These are phyloP conservation scores for Leccinellum albellum DNA, from an alignment of 768 basidiomycete genomes.

Conservation along the genomic window DNA sequence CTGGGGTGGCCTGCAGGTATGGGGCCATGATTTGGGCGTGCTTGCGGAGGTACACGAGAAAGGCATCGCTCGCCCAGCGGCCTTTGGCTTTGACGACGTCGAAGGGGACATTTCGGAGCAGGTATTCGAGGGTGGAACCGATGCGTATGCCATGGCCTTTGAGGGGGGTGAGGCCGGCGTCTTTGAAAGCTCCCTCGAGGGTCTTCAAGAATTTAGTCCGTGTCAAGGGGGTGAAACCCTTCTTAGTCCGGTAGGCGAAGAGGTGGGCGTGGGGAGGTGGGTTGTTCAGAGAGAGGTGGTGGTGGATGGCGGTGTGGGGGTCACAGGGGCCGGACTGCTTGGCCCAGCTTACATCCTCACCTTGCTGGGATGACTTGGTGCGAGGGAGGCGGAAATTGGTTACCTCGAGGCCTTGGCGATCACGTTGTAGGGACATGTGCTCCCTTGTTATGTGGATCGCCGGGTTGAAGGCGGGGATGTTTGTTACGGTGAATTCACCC, in stretches of 20 bases:
- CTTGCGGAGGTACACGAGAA: neutral
- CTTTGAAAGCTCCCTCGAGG: neutral
- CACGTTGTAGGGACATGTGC: neutral
- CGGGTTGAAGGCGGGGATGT: neutral
- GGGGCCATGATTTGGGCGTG: neutral
- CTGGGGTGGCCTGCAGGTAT: neutral
- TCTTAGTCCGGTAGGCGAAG: neutral
- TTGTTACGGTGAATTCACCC: neutral
- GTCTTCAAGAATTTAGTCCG: neutral
- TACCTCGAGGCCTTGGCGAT: neutral
- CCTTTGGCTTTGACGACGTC: neutral
- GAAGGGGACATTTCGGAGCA: neutral
- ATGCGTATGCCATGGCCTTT: neutral
- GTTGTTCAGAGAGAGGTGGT: neutral
- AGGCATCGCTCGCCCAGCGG: neutral
- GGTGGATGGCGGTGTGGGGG: neutral
- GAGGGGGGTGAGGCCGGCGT: neutral
- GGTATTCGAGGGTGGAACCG: neutral
- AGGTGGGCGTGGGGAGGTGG: neutral
- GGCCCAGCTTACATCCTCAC: neutral
- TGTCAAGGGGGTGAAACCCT: neutral
- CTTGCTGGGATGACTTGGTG: neutral
- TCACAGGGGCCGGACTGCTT: neutral
- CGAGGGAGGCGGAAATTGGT: neutral
- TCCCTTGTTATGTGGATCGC: neutral